Evolutionary conservation across 2,329 filamentous ascomycete species (phyloP).

Genomic region (Capronia coronata): DNA sequence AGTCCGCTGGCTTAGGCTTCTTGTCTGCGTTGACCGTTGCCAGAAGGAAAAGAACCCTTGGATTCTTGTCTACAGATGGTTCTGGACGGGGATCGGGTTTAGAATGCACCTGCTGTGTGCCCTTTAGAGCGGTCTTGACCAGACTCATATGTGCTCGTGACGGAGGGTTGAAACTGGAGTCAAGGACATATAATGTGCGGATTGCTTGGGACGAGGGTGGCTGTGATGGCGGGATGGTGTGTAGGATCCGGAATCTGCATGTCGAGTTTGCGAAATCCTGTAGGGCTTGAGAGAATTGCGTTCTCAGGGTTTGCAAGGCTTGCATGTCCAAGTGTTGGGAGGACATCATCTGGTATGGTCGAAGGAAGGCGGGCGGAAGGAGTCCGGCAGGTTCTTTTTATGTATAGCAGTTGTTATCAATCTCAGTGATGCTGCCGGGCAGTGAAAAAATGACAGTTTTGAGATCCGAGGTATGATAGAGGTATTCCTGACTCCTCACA

Average conservation of each 20-base stretch:
- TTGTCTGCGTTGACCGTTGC: constrained; percentile 62
- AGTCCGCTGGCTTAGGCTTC: constrained; percentile 44
- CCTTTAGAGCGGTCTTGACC: constrained; percentile 47
- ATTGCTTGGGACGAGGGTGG: constrained; percentile 9
- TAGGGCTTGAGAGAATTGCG: constrained; percentile 16
- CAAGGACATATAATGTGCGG: constrained; percentile 51
- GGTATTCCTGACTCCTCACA: too few relatives aligned
- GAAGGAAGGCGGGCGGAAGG: too few relatives aligned
- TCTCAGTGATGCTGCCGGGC: too few relatives aligned
- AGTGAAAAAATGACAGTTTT: too few relatives aligned
- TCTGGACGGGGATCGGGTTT: too few relatives aligned
- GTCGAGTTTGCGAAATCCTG: constrained; percentile 20
- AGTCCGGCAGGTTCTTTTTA: too few relatives aligned
- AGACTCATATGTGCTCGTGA: constrained; percentile 54
- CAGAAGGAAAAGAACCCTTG: constrained; percentile 53
- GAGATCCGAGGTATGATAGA: too few relatives aligned
- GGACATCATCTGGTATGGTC: neutral
- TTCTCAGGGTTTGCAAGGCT: constrained; percentile 12
- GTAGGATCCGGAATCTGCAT: constrained; percentile 16
- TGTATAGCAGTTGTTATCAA: too few relatives aligned
- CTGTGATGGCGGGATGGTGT: constrained; percentile 11
- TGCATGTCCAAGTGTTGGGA: constrained; percentile 8
- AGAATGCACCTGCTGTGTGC: too few relatives aligned
- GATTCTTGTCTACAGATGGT: constrained; percentile 4
- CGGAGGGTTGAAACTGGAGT: constrained; percentile 62